Evolutionary conservation across 352 stramenopile species (phyloP).

Genomic region (Globisporangium spinosum): DNA sequence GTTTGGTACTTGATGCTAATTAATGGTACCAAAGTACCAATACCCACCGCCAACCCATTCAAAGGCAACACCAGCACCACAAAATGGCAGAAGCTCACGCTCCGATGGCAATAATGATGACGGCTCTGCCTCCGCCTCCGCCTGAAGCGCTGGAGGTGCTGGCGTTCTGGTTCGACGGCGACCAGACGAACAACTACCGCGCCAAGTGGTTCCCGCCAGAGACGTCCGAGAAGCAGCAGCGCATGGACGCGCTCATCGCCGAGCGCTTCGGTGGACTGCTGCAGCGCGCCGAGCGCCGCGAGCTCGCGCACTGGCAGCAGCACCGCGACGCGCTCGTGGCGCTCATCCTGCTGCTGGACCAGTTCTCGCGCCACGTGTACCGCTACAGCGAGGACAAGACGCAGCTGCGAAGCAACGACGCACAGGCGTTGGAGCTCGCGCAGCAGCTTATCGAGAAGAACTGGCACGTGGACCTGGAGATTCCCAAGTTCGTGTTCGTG

Average conservation of each 20-base stretch:
- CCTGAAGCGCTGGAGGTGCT: conserved; percentile 15
- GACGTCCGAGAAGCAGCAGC: conserved; percentile 24
- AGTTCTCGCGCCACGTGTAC: conserved; percentile 83
- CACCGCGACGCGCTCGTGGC: conserved; percentile 50
- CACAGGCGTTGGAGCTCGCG: conserved; percentile 39
- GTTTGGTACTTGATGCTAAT: too few relatives aligned
- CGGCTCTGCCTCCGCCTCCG: neutral
- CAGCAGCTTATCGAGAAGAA: conserved; percentile 38
- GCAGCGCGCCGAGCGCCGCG: conserved; percentile 17
- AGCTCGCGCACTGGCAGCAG: conserved; percentile 48
- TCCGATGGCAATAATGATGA: neutral
- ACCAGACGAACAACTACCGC: conserved; percentile 27
- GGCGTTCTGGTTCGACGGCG: conserved; percentile 29
- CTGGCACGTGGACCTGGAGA: conserved; percentile 51
- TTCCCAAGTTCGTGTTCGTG: conserved; percentile 71
- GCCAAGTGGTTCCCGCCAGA: conserved; percentile 31
- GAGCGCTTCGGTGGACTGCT: conserved; percentile 16
- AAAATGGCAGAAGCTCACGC: neutral
- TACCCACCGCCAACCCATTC: neutral
- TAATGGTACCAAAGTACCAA: too few relatives aligned
- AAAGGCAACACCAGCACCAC: neutral
- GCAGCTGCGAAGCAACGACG: conserved; percentile 39
- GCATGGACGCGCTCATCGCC: conserved; percentile 22
- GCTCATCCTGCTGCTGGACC: conserved; percentile 84
- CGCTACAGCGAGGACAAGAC: conserved; percentile 30